A percentile compares a stretch with the other conserved stretches of the same genome.
Conservation (phyloP, 805 yeast species). For the Cyberlindnera maritima region DNA sequence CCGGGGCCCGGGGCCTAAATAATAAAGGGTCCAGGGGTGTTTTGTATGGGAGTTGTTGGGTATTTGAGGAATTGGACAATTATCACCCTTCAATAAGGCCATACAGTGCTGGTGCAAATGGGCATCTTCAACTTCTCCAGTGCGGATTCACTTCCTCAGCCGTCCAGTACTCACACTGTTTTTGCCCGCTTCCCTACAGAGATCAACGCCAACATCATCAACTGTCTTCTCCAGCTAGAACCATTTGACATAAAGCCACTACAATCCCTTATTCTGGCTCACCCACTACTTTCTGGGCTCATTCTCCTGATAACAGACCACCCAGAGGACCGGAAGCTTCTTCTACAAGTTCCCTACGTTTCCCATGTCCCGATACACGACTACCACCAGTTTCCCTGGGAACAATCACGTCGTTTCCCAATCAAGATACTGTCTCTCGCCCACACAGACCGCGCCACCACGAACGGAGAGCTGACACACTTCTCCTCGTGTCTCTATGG, state of each 20-base stretch:
- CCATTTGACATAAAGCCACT: neutral
- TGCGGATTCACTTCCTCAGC: neutral
- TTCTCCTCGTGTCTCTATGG: neutral
- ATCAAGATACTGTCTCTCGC: neutral
- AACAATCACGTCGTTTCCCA: neutral
- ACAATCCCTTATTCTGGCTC: neutral
- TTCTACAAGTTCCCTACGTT: neutral
- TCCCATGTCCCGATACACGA: neutral
- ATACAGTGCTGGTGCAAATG: too few species aligned
- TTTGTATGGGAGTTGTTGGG: too few species aligned
- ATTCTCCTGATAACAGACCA: neutral
- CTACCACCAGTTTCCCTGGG: neutral
- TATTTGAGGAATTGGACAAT: too few species aligned
- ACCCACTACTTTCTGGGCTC: neutral
- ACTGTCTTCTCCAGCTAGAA: neutral
- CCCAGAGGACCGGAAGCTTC: neutral
- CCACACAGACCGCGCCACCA: neutral
- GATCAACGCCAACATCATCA: neutral
- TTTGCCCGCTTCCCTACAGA: neutral
- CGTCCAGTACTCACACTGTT: neutral
- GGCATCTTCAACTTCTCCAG: neutral
- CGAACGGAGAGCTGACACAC: neutral
- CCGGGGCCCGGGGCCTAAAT: too few species aligned
- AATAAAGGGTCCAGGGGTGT: neutral
- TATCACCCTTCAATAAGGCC: too few species aligned